These are phyloP conservation scores for Vigna angularis DNA, from an alignment of 306 rosid genomes.

Conservation along the genomic window DNA sequence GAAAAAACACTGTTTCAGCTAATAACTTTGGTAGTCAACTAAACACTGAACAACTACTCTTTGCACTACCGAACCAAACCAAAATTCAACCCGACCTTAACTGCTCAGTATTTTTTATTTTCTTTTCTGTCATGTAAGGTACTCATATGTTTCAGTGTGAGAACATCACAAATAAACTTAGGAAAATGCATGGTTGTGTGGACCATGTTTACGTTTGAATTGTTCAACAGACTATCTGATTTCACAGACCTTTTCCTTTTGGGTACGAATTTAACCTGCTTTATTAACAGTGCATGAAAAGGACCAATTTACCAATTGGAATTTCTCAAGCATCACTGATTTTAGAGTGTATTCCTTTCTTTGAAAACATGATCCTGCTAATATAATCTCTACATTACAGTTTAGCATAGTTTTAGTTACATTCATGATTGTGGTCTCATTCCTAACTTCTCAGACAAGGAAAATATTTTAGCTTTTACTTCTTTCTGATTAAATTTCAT, in stretches of 20 bases:
- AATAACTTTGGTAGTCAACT: constrained; percentile 40
- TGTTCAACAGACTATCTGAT: constrained; percentile 47
- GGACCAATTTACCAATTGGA: constrained; percentile 20
- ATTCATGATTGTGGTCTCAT: constrained; percentile 17
- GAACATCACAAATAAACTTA: constrained; percentile 15
- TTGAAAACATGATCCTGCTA: neutral
- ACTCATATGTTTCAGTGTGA: constrained; percentile 38
- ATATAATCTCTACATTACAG: neutral
- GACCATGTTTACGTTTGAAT: constrained; percentile 36
- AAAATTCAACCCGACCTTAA: constrained; percentile 52
- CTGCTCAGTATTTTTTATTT: constrained; percentile 41
- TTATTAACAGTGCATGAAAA: constrained; percentile 14
- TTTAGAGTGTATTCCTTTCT: neutral
- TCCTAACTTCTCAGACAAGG: constrained; percentile 7
- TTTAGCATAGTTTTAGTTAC: neutral
- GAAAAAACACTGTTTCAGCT: constrained; percentile 31
- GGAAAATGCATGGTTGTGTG: constrained; percentile 28
- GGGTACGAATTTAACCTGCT: constrained; percentile 14
- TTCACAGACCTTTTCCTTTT: constrained; percentile 1
- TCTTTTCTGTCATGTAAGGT: constrained; percentile 18
- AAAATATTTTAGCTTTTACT: neutral
- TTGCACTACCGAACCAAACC: constrained; percentile 55
- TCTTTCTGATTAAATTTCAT: constrained; percentile 20
- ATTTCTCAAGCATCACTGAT: neutral
- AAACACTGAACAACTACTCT: constrained; percentile 28